Percentiles rank a stretch among this genome's conserved stretches.
phyloP scores from a whole-genome alignment of 305 asterid species.

The Coffea humblotiana region DNA sequence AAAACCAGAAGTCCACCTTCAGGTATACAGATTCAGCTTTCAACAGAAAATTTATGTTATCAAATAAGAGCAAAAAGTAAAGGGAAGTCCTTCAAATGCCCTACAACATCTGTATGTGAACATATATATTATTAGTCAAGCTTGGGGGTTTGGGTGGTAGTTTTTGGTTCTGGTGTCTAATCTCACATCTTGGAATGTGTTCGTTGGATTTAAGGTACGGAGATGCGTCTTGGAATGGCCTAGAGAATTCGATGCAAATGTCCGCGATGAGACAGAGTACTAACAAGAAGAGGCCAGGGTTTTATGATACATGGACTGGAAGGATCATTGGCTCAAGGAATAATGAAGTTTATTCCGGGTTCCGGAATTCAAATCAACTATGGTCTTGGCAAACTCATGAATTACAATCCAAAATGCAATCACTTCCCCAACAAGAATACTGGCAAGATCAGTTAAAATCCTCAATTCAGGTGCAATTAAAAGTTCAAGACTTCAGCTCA shows the following conservation, averaged over 20 bases:
- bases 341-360: conserved; percentile 33
- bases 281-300: conserved; percentile 35
- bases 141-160: background rate
- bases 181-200: background rate
- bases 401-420: conserved; percentile 21
- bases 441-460: conserved; percentile 22
- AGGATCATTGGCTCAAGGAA: conserved; percentile 35
- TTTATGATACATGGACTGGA: conserved; percentile 29
- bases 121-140: background rate
- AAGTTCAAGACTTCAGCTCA: conserved; percentile 7
- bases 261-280: conserved; percentile 25
- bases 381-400: conserved; percentile 24
- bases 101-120: background rate
- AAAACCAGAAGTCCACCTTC: conserved; percentile 33
- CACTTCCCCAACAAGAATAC: conserved; percentile 25
- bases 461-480: conserved; percentile 11
- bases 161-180: background rate
- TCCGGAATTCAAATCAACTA: conserved; percentile 28
- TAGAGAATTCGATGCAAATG: conserved; percentile 44
- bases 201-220: conserved; percentile 41
- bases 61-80: background rate
- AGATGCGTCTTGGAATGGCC: conserved; percentile 45
- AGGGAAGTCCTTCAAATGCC: background rate
- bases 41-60: background rate
- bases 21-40: conserved; percentile 34